A percentile compares a stretch with the other conserved stretches of the same genome.
Conservation (phyloP, 2,329 filamentous ascomycete genomes). For the Paecilomyces sp. region DNA sequence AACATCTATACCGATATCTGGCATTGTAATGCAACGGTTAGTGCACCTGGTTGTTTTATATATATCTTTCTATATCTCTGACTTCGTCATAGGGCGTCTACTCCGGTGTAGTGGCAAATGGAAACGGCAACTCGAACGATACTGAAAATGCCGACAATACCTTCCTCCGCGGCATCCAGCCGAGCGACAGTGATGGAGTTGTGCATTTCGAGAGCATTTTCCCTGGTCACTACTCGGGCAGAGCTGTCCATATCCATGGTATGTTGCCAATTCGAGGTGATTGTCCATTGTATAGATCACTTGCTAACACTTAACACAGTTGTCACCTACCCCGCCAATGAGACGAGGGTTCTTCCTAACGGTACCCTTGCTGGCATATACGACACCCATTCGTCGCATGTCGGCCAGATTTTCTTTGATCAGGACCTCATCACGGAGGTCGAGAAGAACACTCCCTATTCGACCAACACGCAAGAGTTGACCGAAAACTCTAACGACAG, state of each 20-base stretch:
- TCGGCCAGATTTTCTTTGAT: conserved; percentile 62
- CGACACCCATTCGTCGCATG: conserved; percentile 44
- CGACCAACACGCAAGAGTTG: conserved; percentile 38
- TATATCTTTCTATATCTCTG: background rate
- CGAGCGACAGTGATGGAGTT: conserved; percentile 35
- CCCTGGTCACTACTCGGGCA: conserved; percentile 40
- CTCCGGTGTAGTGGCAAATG: conserved; percentile 28
- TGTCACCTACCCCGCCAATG: conserved; percentile 22
- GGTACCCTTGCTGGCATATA: conserved; percentile 45
- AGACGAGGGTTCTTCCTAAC: conserved; percentile 36
- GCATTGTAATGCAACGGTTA: conserved; percentile 34
- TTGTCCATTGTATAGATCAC: background rate
- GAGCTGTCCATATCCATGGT: conserved; percentile 29
- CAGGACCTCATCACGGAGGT: conserved; percentile 49
- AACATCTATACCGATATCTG: conserved; percentile 32
- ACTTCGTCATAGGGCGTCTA: conserved; percentile 25
- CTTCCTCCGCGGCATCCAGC: conserved; percentile 40
- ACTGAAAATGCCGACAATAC: conserved; percentile 34
- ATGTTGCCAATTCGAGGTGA: background rate
- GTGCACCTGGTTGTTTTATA: background rate
- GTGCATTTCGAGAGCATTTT: conserved; percentile 37
- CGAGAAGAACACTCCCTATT: conserved; percentile 42
- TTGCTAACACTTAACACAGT: conserved; percentile 9
- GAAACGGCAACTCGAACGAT: conserved; percentile 31
- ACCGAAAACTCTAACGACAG: conserved; percentile 47